Evolutionary conservation across 2,329 filamentous ascomycete genomes (phyloP), one percentile per base, ranked within the genome.

Genomic region (Camptophora hylomeconis): DNA sequence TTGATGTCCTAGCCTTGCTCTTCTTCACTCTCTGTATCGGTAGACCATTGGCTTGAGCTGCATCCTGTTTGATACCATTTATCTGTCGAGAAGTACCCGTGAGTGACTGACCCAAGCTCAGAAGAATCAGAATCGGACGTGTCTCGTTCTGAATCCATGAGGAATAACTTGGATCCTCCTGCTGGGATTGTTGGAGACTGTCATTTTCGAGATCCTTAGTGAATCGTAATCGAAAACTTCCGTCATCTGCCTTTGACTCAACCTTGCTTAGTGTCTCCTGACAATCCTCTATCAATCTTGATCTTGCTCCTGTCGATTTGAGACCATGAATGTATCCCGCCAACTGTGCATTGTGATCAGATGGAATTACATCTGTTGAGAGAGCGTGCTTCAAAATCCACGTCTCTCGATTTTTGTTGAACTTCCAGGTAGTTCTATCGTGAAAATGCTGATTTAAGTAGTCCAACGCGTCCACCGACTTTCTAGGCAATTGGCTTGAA

Each of bases 371-470:
- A 44, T 74, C 69, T 40, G 73, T 58, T 42, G 80, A 74, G 50
- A 92, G 81, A 24, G 80, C 58, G 59, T 92, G 75, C 53, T 89
- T 87, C 49, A 94, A 70, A 8, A 94, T 63, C 43, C 81, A 72
- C 30, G 76, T 81, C 54, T 94, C 86, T 49, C 83, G 74, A 44
- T 83, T 86, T 60, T 94, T 94, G 61, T 92, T 92, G 63, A 94
- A 95, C 54, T 93, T 94, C 87, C 87, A 95, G 43, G 63, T 64
- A 7, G 67, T 61, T 33, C 74, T 74, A 36, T 74, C 67, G 31
- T 67, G 67, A 54, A 80, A 66, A 66, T 84, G 93, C 49, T 76
- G 72, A 25, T 65, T 65, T 24, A 94, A 68, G 51, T 94, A 94
- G 30, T 71, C 65, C 10, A 42, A 26, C 15, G 36, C 32, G 17